These are phyloP conservation scores for Trichosporon sp. DNA, from an alignment of 1,284 basidiomycete species.

Conservation along the genomic window DNA sequence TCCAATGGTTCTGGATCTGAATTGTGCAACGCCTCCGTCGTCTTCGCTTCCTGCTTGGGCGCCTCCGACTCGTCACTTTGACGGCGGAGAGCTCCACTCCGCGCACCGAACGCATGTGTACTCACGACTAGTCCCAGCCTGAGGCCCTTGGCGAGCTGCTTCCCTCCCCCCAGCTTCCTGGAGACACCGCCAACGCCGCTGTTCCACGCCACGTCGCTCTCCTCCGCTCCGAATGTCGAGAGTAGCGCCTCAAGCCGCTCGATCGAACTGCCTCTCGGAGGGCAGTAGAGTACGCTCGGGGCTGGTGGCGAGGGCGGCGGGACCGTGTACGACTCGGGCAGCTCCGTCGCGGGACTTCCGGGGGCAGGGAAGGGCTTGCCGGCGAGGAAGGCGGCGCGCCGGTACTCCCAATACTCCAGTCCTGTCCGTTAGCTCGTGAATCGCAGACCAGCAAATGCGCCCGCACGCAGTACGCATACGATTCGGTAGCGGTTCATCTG, in stretches of 20 bases:
- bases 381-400: conserved; percentile 48
- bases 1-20: neutral
- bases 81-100: neutral
- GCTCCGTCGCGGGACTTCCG: conserved; percentile 24
- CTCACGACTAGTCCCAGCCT: conserved; percentile 51
- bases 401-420: conserved; percentile 50
- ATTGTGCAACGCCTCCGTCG: no score
- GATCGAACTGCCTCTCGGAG: conserved; percentile 22
- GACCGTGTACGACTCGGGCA: conserved; percentile 32
- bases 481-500: no score
- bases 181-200: conserved; percentile 44
- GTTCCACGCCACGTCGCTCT: conserved; percentile 47
- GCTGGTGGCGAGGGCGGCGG: conserved; percentile 33
- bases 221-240: conserved; percentile 41
- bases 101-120: conserved; percentile 11
- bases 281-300: conserved; percentile 17
- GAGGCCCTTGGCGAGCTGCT: conserved; percentile 43
- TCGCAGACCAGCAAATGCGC: neutral
- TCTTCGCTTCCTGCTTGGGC: no score
- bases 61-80: neutral
- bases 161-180: conserved; percentile 41
- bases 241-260: conserved; percentile 46
- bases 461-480: no score
- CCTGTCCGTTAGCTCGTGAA: conserved; percentile 35
- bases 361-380: conserved; percentile 36